These are phyloP conservation scores for Sugiyamaella floridensis DNA, from an alignment of 805 yeast species.

Conservation along the genomic window DNA sequence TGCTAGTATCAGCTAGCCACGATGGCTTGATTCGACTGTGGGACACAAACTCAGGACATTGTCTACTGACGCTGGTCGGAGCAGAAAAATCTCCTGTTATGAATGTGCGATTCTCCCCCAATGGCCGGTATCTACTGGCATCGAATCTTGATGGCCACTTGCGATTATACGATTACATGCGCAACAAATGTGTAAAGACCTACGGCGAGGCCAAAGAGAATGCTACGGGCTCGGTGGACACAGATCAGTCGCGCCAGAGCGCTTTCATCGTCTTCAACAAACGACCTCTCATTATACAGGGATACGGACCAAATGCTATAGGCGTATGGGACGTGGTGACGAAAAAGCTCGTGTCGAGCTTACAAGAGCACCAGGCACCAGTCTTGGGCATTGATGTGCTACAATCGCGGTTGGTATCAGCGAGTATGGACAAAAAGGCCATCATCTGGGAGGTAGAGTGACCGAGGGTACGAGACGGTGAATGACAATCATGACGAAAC, in stretches of 20 bases:
- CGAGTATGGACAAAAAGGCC: conserved; percentile 15
- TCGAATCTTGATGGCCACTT: conserved; percentile 74
- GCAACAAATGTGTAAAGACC: conserved; percentile 73
- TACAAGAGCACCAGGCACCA: conserved; percentile 21
- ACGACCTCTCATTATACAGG: conserved; percentile 38
- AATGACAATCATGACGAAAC: background rate
- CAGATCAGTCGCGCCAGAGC: conserved; percentile 47
- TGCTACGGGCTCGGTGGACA: conserved; percentile 25
- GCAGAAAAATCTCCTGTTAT: conserved; percentile 75
- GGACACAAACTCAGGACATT: conserved; percentile 84
- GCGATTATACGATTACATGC: conserved; percentile 81
- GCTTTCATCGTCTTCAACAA: conserved; percentile 39
- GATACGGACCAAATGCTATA: conserved; percentile 50
- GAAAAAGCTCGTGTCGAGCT: conserved; percentile 39
- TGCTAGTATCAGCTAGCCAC: conserved; percentile 78
- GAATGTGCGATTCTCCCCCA: conserved; percentile 66
- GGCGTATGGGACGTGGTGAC: conserved; percentile 64
- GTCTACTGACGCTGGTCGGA: conserved; percentile 80
- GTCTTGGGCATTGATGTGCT: conserved; percentile 20
- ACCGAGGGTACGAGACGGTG: background rate
- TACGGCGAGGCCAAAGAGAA: conserved; percentile 26
- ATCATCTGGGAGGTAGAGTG: conserved; percentile 7
- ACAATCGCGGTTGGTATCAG: conserved; percentile 18
- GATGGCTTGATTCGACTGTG: conserved; percentile 88
- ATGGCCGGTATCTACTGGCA: conserved; percentile 70